A percentile compares a stretch with the other conserved stretches of the same genome.
Conservation (phyloP, 2,329 filamentous ascomycete genomes). For the Cryphonectria nitschkei region DNA sequence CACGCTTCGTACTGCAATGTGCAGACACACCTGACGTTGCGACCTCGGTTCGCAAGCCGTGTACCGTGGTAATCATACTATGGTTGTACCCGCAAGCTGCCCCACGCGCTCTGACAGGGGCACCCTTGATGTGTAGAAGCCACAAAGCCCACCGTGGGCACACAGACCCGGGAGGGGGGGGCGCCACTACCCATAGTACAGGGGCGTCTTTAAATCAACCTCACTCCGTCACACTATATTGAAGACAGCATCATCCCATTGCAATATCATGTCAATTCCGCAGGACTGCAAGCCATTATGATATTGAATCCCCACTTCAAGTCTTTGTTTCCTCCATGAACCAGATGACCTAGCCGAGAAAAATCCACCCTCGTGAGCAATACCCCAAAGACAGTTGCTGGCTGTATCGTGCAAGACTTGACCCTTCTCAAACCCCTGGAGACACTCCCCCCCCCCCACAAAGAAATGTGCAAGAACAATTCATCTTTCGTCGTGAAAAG, state of each 20-base stretch:
- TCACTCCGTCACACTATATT: conserved; percentile 10
- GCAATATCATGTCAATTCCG: conserved; percentile 5
- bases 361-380: neutral
- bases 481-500: neutral
- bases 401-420: neutral
- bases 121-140: neutral
- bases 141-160: neutral
- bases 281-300: neutral
- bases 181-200: neutral
- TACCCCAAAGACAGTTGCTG: conserved; percentile 2
- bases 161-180: neutral
- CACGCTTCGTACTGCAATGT: neutral
- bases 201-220: conserved; percentile 12
- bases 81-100: neutral
- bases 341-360: neutral
- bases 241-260: neutral
- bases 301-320: neutral
- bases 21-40: conserved; percentile 1
- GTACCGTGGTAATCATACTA: neutral
- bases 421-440: neutral
- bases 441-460: neutral
- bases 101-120: conserved; percentile 6
- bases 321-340: neutral
- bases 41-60: neutral
- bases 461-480: conserved; percentile 1